These are phyloP conservation scores for Populus davidiana DNA, from an alignment of 345 rosid species.

Conservation along the genomic window DNA sequence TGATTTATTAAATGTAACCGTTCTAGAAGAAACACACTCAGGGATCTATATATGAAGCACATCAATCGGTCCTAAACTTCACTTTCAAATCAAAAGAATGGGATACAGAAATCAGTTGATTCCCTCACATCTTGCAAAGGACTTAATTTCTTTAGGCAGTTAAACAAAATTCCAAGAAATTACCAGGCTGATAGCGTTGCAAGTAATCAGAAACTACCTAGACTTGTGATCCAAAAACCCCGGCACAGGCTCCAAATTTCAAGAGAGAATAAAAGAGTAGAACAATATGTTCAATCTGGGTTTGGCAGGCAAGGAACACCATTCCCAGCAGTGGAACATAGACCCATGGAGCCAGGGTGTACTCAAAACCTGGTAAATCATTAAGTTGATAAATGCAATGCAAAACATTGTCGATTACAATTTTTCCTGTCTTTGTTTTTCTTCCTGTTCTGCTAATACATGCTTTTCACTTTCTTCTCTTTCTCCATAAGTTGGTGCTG, in stretches of 20 bases:
- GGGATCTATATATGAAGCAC: too few species aligned
- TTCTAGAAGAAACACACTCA: too few species aligned
- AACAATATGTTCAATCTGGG: conserved; percentile 22
- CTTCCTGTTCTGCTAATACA: background rate
- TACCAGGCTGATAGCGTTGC: conserved; percentile 22
- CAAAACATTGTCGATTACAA: background rate
- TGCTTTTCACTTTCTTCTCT: background rate
- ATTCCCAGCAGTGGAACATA: conserved; percentile 19
- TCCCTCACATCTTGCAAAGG: conserved; percentile 30
- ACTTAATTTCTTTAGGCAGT: conserved; percentile 37
- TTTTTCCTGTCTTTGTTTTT: background rate
- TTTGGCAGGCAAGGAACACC: conserved; percentile 27
- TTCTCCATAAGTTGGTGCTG: conserved; percentile 53
- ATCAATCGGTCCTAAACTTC: too few species aligned
- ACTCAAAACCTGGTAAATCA: conserved; percentile 44
- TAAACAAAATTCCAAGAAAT: conserved; percentile 29
- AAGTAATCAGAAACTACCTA: conserved; percentile 22
- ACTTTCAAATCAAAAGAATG: too few species aligned
- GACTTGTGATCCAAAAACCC: conserved; percentile 20
- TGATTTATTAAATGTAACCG: too few species aligned
- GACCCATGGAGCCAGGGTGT: conserved; percentile 23
- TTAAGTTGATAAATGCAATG: background rate
- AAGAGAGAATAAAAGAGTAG: conserved; percentile 26
- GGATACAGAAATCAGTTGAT: conserved; percentile 2
- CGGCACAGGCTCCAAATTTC: conserved; percentile 22